Evolutionary conservation across 805 yeast genomes (phyloP), one percentile per base, ranked within the genome.

Genomic region (Candida glaebosa): DNA sequence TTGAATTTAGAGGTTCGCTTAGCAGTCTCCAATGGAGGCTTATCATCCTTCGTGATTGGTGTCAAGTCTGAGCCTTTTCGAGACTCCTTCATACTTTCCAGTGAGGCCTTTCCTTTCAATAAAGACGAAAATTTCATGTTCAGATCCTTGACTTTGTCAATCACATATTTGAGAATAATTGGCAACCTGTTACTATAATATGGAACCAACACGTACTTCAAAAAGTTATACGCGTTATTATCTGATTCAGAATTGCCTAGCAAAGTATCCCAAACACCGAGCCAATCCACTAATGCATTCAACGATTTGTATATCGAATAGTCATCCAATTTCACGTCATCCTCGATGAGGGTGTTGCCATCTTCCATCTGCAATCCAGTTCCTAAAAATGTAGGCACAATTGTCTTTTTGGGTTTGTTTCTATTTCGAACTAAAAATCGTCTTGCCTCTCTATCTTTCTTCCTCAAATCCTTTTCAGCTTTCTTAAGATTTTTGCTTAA

Each of bases 211-310:
- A 79, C 76, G 46, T 72, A 73, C 3, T 71, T 76, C 30, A 76
- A 56, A 50, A 77, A 79, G 3, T 78, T 80, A 15, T 57, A 47
- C 0, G 73, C 60, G 10, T 73, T 67, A 20, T 57, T 54, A 5
- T 51, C 45, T 9, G 50, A 56, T 9, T 55, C 48, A 0, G 56
- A 46, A 7, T 65, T 63, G 1, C 67, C 67, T 16, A 69, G 43
- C 15, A 80, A 52, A 4, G 76, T 65, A 47, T 79, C 84, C 67
- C 79, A 67, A 25, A 80, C 69, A 19, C 75, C 71, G 48, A 79
- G 58, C 45, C 78, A 73, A 52, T 79, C 84, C 2, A 78, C 52
- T 24, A 74, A 64, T 4, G 73, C 53, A 44, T 73, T 76, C 34
- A 79, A 51, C 1, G 58, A 49, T 3, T 42, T 44, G 20, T 52